Evolutionary conservation across 2,329 filamentous ascomycete genomes (phyloP), one percentile per base, ranked within the genome.

Genomic region (Myrmaecium sp.): DNA sequence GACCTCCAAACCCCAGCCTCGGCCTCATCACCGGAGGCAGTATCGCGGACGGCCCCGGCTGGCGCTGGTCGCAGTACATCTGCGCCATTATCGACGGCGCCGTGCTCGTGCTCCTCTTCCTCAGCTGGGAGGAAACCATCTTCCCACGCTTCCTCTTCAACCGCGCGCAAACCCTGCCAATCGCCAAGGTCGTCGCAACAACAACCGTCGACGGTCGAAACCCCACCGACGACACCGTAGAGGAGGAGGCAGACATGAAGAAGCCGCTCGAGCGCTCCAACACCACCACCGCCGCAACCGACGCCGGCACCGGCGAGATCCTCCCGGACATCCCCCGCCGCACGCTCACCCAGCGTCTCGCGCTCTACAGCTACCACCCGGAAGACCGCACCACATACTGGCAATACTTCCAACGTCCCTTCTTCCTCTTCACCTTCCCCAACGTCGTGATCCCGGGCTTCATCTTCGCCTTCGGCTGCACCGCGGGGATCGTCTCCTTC

Each of bases 401-500:
- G 36, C 51, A 54, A 27, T 55, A 54, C 32, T 53, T 55, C 33
- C 44, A 42, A 4, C 44, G 52, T 4, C 52, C 51, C 4, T 54
- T 55, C 27, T 44, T 47, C 22, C 47, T 55, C 2, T 53, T 54
- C 28, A 40, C 40, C 0, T 54, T 54, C 21, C 51, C 51, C 3
- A 55, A 54, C 21, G 46, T 55, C 12, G 44, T 56, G 13, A 41
- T 54, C 5, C 44, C 46, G 8, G 48, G 50, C 10, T 39, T 52
- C 11, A 51, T 51, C 30, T 54, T 55, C 28, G 52, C 52, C 1
- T 52, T 54, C 28, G 50, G 49, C 12, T 54, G 50, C 32, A 55
- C 51, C 4, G 52, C 52, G 0, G 51, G 51, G 5, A 54, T 55
- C 22, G 46, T 55, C 6, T 52, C 11, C 19, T 54, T 55, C 41